Evolutionary conservation across 2,329 filamentous ascomycete genomes (phyloP).

Genomic region (Cladophialophora psammophila): DNA sequence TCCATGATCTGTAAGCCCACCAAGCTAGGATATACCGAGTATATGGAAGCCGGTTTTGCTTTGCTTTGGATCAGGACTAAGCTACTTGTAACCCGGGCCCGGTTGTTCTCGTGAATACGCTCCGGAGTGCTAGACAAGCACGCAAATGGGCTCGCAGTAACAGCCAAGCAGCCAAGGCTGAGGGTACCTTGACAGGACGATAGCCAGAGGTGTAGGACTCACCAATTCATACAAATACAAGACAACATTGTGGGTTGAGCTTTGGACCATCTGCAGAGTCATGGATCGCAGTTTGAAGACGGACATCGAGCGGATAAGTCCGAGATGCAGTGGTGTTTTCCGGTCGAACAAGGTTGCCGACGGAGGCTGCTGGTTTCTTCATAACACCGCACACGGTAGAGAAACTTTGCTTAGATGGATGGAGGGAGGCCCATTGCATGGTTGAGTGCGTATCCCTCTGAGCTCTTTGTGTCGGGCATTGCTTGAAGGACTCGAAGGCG

Average conservation of each 20-base stretch:
- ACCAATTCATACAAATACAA: background rate
- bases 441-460: background rate
- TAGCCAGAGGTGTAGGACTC: background rate
- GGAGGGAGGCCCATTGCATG: background rate
- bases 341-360: background rate
- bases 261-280: background rate
- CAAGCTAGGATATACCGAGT: background rate
- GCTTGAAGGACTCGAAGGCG: background rate
- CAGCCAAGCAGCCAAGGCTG: background rate
- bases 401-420: background rate
- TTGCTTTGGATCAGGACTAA: background rate
- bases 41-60: background rate
- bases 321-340: conserved; percentile 14
- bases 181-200: background rate
- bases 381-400: background rate
- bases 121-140: background rate
- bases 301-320: conserved; percentile 24
- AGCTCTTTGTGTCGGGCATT: background rate
- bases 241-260: background rate
- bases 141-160: background rate
- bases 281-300: background rate
- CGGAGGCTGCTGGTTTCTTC: background rate
- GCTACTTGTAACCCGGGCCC: background rate
- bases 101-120: too few relatives aligned
- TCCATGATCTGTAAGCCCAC: conserved; percentile 21